Evolutionary conservation across 345 rosid genomes (phyloP).

Genomic region (Gossypium australe): DNA sequence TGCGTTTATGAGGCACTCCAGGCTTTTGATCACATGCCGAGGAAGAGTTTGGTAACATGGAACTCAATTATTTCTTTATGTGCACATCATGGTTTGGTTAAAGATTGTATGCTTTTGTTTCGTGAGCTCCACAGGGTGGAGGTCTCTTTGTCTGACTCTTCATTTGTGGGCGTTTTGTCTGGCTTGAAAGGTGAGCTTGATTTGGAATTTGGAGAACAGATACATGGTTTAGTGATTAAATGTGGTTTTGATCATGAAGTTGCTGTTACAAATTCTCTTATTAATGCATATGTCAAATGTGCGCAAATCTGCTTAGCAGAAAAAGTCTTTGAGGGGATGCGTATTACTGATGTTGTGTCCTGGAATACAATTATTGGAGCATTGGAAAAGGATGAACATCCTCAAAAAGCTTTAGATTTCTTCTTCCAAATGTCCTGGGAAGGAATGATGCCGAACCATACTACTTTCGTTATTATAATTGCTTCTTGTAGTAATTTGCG

Average conservation of each 20-base stretch:
- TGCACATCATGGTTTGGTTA: conserved; percentile 42
- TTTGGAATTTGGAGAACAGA: conserved; percentile 44
- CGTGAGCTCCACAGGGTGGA: conserved; percentile 39
- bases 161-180: conserved; percentile 59
- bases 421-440: conserved; percentile 39
- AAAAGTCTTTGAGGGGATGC: conserved; percentile 40
- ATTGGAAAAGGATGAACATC: conserved; percentile 38
- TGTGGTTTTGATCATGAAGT: conserved; percentile 33
- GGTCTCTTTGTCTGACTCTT: conserved; percentile 41
- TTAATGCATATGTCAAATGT: conserved; percentile 62
- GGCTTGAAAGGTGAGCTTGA: conserved; percentile 39
- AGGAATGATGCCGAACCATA: conserved; percentile 41
- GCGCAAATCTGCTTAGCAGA: conserved; percentile 29
- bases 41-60: conserved; percentile 68
- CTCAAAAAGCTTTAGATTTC: conserved; percentile 40
- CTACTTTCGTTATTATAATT: conserved; percentile 49
- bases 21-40: conserved; percentile 60
- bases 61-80: conserved; percentile 57
- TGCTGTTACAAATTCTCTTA: conserved; percentile 50
- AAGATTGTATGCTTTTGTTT: conserved; percentile 43
- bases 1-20: conserved; percentile 38
- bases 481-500: conserved; percentile 38
- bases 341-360: conserved; percentile 47
- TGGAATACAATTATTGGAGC: conserved; percentile 71
- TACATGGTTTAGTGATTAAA: conserved; percentile 61